phyloP scores from a whole-genome alignment of 352 stramenopile genomes.

The Phytophthora cactorum region DNA sequence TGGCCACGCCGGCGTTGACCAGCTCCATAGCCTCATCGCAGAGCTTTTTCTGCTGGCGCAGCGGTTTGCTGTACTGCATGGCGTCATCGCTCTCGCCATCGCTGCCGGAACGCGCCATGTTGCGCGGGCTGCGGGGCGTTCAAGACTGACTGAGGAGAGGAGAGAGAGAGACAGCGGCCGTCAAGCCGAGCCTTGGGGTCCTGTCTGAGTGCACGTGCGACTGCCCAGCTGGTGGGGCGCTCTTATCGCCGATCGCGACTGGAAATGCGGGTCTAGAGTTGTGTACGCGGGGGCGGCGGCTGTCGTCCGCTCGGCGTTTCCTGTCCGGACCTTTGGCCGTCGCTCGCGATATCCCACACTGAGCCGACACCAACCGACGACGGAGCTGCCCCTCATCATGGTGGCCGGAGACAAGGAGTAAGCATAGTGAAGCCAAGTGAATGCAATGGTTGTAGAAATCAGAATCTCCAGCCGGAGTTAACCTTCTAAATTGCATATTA shows the following conservation, averaged over 20 bases:
- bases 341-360: conserved; percentile 38
- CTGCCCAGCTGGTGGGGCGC: conserved; percentile 29
- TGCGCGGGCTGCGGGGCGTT: conserved; percentile 39
- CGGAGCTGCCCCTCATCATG: conserved; percentile 1
- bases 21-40: conserved; percentile 85
- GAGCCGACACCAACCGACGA: conserved; percentile 24
- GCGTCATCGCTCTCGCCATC: conserved; percentile 69
- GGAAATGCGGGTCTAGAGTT: conserved; percentile 9
- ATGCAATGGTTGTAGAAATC: conserved; percentile 16
- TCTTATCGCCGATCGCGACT: conserved; percentile 44
- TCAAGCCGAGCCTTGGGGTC: conserved; percentile 9
- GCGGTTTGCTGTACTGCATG: conserved; percentile 59
- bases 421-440: conserved; percentile 24
- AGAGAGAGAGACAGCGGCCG: conserved; percentile 27
- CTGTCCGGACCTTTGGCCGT: conserved; percentile 32
- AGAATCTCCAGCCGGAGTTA: conserved; percentile 2
- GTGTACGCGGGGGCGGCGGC: conserved; percentile 1
- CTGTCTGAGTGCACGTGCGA: conserved; percentile 37
- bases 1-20: conserved; percentile 79
- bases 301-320: conserved; percentile 34
- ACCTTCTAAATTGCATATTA: conserved; percentile 2
- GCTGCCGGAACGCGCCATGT: conserved; percentile 55
- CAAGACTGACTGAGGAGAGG: conserved; percentile 30
- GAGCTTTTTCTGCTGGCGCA: conserved; percentile 78
- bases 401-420: background rate